phyloP scores from a whole-genome alignment of 1,284 basidiomycete species.

The Fomitopsis pinicola region DNA sequence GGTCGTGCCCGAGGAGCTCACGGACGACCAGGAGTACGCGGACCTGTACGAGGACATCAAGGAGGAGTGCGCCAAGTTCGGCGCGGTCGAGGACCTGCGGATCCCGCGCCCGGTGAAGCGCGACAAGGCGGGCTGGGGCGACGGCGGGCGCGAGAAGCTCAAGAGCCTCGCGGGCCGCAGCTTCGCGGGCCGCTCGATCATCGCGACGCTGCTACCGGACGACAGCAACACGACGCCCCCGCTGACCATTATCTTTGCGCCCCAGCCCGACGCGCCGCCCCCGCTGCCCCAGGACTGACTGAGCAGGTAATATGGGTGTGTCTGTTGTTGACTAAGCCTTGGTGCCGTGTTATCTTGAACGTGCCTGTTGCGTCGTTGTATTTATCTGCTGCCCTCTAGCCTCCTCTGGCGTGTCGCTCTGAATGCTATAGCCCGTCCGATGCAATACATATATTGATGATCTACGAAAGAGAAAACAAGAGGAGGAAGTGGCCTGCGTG shows the following conservation, averaged over 20 bases:
- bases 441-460: no score
- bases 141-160: constrained; percentile 60
- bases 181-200: constrained; percentile 89
- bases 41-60: constrained; percentile 95
- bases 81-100: constrained; percentile 79
- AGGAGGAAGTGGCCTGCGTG: no score
- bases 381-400: not conserved
- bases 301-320: not conserved
- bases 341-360: not conserved
- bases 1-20: constrained; percentile 93
- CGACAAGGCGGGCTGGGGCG: constrained; percentile 80
- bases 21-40: constrained; percentile 88
- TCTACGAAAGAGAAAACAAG: no score
- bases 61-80: constrained; percentile 87
- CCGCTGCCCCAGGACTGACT: constrained; percentile 50
- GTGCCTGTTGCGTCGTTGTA: not conserved
- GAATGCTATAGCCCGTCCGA: not conserved
- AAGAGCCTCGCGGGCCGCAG: constrained; percentile 86
- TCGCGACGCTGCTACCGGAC: constrained; percentile 74
- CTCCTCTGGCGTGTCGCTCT: not conserved
- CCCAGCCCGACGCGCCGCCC: constrained; percentile 76
- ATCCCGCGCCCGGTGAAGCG: constrained; percentile 88
- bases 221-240: constrained; percentile 81
- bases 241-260: constrained; percentile 73
- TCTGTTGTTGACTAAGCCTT: not conserved